Percentiles rank a stretch among this genome's conserved stretches.
phyloP scores from a whole-genome alignment of 257 asterid genomes.

The Osmanthus fragrans region DNA sequence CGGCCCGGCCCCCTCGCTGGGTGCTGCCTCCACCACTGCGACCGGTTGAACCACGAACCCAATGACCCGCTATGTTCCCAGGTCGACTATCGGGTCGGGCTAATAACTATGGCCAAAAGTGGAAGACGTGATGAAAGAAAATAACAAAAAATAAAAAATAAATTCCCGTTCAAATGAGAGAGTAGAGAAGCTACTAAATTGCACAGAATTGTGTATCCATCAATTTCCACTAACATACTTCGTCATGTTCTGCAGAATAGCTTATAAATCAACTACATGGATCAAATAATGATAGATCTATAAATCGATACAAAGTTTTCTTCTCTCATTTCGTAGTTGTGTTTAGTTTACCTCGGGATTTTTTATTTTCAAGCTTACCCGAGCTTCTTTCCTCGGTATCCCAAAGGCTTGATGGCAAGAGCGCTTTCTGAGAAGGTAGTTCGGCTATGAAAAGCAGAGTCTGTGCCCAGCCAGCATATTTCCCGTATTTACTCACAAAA shows the following conservation, averaged over 20 bases:
- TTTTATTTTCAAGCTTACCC: slow-evolving; percentile 30
- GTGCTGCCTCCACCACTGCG: too few species aligned
- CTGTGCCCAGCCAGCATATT: slow-evolving; percentile 99
- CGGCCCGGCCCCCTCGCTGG: too few species aligned
- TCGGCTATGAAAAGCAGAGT: slow-evolving; percentile 92
- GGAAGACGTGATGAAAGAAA: background rate
- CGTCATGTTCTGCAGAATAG: background rate
- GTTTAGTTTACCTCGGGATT: background rate
- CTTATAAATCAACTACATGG: background rate
- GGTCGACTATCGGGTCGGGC: too few species aligned
- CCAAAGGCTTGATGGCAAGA: slow-evolving; percentile 48
- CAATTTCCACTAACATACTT: background rate
- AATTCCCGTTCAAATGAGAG: background rate
- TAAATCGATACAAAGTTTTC: background rate
- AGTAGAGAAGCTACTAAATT: background rate
- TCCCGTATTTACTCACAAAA: slow-evolving; percentile 83
- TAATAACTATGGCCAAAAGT: background rate
- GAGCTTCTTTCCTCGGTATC: slow-evolving; percentile 28
- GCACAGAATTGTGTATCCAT: background rate
- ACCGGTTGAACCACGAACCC: too few species aligned
- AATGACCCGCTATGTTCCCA: too few species aligned
- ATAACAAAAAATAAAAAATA: too few species aligned
- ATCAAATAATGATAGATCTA: background rate
- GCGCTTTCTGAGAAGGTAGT: slow-evolving; percentile 87
- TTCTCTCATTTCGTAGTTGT: background rate